Evolutionary conservation across 805 yeast genomes (phyloP).

Genomic region (Barnettozyma botsteinii): DNA sequence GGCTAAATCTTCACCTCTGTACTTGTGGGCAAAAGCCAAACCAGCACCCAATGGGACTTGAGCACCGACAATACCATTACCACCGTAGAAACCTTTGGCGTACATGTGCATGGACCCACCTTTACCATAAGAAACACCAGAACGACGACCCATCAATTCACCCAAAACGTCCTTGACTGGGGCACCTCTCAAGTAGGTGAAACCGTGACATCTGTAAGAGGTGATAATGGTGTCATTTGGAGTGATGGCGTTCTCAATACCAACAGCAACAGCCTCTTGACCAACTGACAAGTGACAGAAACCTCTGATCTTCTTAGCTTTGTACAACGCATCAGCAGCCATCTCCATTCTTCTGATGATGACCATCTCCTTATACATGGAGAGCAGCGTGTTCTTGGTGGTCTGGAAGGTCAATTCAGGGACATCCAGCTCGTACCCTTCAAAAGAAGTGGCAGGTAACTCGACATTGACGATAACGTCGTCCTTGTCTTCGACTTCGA

Average conservation of each 20-base stretch:
- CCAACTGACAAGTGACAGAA: slow-evolving; percentile 98
- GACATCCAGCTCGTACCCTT: slow-evolving; percentile 71
- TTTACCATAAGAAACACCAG: slow-evolving; percentile 94
- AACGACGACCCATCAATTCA: slow-evolving; percentile 94
- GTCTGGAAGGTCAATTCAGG: slow-evolving; percentile 75
- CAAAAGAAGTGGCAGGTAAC: slow-evolving; percentile 78
- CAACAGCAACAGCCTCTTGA: slow-evolving; percentile 98
- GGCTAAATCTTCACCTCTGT: slow-evolving; percentile 73
- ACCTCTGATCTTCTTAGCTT: slow-evolving; percentile 97
- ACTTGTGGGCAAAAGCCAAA: slow-evolving; percentile 96
- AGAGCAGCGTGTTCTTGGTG: slow-evolving; percentile 69
- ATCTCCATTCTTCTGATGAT: slow-evolving; percentile 95
- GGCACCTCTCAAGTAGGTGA: slow-evolving; percentile 94
- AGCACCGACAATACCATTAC: slow-evolving; percentile 99
- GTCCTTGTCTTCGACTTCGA: slow-evolving; percentile 19
- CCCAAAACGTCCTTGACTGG: slow-evolving; percentile 86
- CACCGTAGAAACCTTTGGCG: slow-evolving; percentile 94
- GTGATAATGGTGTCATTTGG: slow-evolving; percentile 86
- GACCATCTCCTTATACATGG: slow-evolving; percentile 96
- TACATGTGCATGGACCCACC: slow-evolving; percentile 99
- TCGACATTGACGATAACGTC: slow-evolving; percentile 39
- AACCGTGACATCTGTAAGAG: slow-evolving; percentile 98
- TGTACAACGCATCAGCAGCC: slow-evolving; percentile 97
- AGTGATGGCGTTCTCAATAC: slow-evolving; percentile 92
- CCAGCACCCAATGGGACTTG: slow-evolving; percentile 99